phyloP scores from a whole-genome alignment of 768 basidiomycete genomes.

The Boletellus ananiceps region DNA sequence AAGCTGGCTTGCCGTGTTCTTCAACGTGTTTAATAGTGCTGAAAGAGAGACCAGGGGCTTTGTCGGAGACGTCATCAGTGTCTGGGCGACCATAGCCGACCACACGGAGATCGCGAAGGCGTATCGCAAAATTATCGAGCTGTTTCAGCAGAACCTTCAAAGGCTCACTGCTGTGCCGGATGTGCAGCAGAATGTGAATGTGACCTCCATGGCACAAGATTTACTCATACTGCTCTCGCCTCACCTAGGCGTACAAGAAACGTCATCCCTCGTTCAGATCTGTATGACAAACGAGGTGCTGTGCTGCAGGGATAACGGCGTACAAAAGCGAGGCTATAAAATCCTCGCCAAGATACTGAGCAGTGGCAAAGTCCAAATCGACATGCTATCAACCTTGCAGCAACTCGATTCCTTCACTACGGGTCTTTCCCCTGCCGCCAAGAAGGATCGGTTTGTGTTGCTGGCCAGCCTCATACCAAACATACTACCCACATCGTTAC shows the following conservation, averaged over 20 bases:
- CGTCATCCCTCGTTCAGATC: constrained; percentile 60
- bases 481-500: constrained; percentile 67
- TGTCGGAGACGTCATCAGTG: constrained; percentile 83
- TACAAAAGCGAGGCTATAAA: constrained; percentile 96
- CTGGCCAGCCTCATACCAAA: constrained; percentile 62
- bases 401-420: constrained; percentile 61
- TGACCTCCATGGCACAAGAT: constrained; percentile 68
- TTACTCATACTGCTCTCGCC: constrained; percentile 83
- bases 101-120: constrained; percentile 78
- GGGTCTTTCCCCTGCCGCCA: constrained; percentile 75
- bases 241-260: constrained; percentile 58
- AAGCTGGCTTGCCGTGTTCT: constrained; percentile 92
- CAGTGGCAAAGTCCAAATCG: constrained; percentile 49
- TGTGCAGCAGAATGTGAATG: constrained; percentile 37
- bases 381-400: constrained; percentile 57
- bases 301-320: constrained; percentile 72
- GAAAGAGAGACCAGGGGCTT: constrained; percentile 67
- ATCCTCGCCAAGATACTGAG: constrained; percentile 74
- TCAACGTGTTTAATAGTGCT: constrained; percentile 92
- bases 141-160: constrained; percentile 63
- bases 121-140: constrained; percentile 68
- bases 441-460: constrained; percentile 87
- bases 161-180: constrained; percentile 33
- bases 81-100: constrained; percentile 81
- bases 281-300: constrained; percentile 67